Percentiles rank a stretch among this genome's conserved stretches.
These are phyloP conservation scores for Ambrosiella xylebori DNA, from an alignment of 2,329 filamentous ascomycete species.

Conservation along the genomic window DNA sequence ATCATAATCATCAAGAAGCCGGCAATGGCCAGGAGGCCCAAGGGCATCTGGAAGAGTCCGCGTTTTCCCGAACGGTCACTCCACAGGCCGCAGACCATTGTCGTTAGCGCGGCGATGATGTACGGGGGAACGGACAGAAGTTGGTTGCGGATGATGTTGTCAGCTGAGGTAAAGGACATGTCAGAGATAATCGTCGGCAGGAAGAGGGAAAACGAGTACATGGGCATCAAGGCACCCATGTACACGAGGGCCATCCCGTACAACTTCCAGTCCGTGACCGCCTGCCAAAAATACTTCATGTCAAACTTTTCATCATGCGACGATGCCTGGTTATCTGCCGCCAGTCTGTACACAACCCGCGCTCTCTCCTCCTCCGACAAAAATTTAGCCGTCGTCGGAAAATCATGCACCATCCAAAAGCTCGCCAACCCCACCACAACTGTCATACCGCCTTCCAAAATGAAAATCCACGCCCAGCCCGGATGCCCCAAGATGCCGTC, in stretches of 20 bases:
- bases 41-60: constrained; percentile 62
- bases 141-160: constrained; percentile 22
- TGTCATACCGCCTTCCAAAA: constrained; percentile 54
- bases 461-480: constrained; percentile 51
- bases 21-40: constrained; percentile 51
- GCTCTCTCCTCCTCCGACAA: constrained; percentile 51
- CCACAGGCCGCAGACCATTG: constrained; percentile 36
- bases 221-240: constrained; percentile 54
- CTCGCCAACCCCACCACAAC: constrained; percentile 48
- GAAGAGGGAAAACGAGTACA: constrained; percentile 65
- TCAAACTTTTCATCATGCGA: constrained; percentile 61
- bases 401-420: constrained; percentile 71
- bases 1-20: constrained; percentile 60
- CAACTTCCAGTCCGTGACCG: constrained; percentile 70
- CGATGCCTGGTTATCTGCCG: constrained; percentile 54
- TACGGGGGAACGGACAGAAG: constrained; percentile 32
- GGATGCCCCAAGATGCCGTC: constrained; percentile 38
- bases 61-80: constrained; percentile 59
- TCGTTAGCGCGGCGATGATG: constrained; percentile 22
- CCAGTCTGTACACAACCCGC: constrained; percentile 54
- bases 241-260: constrained; percentile 60
- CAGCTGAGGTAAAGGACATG: constrained; percentile 25
- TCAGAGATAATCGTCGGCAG: constrained; percentile 58
- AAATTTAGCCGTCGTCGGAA: constrained; percentile 60
- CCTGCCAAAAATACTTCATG: constrained; percentile 52